Evolutionary conservation across 306 rosid genomes (phyloP), one percentile per base, ranked within the genome.

Genomic region (Acacia melanoxylon): DNA sequence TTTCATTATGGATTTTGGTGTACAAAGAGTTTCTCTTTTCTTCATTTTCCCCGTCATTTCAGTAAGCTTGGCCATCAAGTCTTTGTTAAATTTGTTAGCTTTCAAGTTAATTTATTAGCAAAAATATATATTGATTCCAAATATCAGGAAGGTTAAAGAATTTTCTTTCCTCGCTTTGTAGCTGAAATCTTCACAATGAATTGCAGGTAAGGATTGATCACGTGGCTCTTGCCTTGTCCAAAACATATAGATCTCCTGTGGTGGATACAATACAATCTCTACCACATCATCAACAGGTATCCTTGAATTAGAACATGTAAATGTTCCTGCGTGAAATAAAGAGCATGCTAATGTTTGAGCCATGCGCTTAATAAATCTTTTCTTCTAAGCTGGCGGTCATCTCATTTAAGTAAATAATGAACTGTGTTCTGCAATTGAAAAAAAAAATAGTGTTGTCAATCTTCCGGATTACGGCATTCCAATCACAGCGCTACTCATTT

Each of bases 231-330:
- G 96, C 96, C 56, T 88, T 93, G 90, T 89, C 99, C 74, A 95
- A 90, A 91, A 91, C 96, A 24, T 95, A 81, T 85, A 91, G 84
- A 83, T 92, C 97, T 40, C 93, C 96, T 2, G 93, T 88, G 52
- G 93, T 93, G 81, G 97, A 93, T 79, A 93, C 95, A 49, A 91
- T 95, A 83, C 97, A 90, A 81, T 87, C 96, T 83, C 94, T 95
- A 76, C 99, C 99, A 33, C 99, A 89, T 79, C 97, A 95, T 90
- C 99, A 95, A 78, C 98, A 94, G 95, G 98, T 94, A 89, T 82
- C 22, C 74, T 45, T 85, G 73, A 74, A 85, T 81, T 61, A 25
- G 73, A 59, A 74, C 71, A 54, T 41, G 71, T 68, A 42, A 29
- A 29, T 67, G 35, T 77, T 48, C 81, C 74, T 40, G 2, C 24